These are phyloP conservation scores for Forsythia viridissima DNA, from an alignment of 257 asterid genomes.

Conservation along the genomic window DNA sequence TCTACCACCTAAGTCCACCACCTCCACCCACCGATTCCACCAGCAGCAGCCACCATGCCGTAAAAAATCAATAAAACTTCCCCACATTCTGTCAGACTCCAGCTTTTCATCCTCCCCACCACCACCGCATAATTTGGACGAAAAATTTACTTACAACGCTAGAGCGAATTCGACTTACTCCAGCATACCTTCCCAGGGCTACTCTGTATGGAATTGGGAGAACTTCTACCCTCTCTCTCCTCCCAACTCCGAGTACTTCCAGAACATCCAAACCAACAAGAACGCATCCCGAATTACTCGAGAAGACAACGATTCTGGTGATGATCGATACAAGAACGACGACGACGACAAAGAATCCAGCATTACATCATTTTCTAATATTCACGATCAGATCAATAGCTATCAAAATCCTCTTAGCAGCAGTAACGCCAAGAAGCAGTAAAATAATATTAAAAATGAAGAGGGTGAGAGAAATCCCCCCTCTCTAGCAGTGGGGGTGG, in stretches of 20 bases:
- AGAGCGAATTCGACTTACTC: constrained; percentile 72
- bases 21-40: constrained; percentile 12
- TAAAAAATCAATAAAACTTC: constrained; percentile 56
- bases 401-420: constrained; percentile 28
- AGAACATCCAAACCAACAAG: constrained; percentile 45
- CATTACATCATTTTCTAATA: constrained; percentile 40
- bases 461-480: too few species aligned
- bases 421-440: constrained; percentile 36
- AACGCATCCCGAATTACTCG: constrained; percentile 21
- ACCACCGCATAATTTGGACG: constrained; percentile 29
- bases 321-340: constrained; percentile 22
- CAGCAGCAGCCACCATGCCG: constrained; percentile 42
- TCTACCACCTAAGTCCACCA: constrained; percentile 32
- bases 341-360: constrained; percentile 47
- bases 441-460: too few species aligned
- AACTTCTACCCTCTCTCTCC: constrained; percentile 93
- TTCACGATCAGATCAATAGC: constrained; percentile 33
- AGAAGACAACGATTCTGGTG: constrained; percentile 31
- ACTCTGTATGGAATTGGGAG: constrained; percentile 98
- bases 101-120: constrained; percentile 75
- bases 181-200: constrained; percentile 80
- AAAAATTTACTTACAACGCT: constrained; percentile 53
- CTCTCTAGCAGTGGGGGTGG: too few species aligned
- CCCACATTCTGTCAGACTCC: constrained; percentile 88
- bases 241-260: constrained; percentile 79